These are phyloP conservation scores for Mycotypha africana DNA, from an alignment of 371 early-diverging fungal genomes.

Conservation along the genomic window DNA sequence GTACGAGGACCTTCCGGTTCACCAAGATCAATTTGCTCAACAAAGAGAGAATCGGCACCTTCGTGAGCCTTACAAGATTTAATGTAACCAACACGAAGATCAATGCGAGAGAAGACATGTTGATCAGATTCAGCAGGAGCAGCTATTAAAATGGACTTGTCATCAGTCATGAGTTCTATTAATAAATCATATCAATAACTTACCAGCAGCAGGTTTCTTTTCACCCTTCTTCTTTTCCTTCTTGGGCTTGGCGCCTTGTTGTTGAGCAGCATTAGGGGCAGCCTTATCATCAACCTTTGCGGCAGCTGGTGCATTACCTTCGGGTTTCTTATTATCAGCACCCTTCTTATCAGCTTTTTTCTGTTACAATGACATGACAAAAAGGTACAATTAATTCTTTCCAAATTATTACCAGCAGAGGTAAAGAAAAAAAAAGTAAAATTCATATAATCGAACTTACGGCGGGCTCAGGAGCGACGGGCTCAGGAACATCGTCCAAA, in stretches of 20 bases:
- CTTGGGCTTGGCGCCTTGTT: conserved; percentile 47
- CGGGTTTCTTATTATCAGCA: conserved; percentile 13
- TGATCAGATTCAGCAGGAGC: conserved; percentile 51
- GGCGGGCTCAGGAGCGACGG: conserved; percentile 32
- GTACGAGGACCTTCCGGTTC: conserved; percentile 77
- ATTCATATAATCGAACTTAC: conserved; percentile 19
- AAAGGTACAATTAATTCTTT: too few relatives aligned
- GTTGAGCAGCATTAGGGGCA: too few relatives aligned
- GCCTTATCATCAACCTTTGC: conserved; percentile 39
- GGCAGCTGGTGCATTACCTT: conserved; percentile 27
- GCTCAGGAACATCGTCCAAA: conserved; percentile 48
- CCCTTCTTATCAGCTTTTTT: conserved; percentile 33
- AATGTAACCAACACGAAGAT: conserved; percentile 91
- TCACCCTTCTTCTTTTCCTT: conserved; percentile 58
- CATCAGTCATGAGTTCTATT: too few relatives aligned
- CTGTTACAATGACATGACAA: neutral
- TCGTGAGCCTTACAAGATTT: conserved; percentile 82
- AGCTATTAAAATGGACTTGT: conserved; percentile 14
- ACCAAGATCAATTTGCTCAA: conserved; percentile 91
- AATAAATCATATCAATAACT: neutral
- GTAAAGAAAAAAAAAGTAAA: too few relatives aligned
- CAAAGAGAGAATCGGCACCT: conserved; percentile 91
- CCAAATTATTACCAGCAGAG: too few relatives aligned
- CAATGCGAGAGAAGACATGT: conserved; percentile 74
- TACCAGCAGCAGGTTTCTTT: conserved; percentile 30